Conservation (phyloP, 371 early-diverging fungal species). For the Caulochytrium protostelioides region DNA sequence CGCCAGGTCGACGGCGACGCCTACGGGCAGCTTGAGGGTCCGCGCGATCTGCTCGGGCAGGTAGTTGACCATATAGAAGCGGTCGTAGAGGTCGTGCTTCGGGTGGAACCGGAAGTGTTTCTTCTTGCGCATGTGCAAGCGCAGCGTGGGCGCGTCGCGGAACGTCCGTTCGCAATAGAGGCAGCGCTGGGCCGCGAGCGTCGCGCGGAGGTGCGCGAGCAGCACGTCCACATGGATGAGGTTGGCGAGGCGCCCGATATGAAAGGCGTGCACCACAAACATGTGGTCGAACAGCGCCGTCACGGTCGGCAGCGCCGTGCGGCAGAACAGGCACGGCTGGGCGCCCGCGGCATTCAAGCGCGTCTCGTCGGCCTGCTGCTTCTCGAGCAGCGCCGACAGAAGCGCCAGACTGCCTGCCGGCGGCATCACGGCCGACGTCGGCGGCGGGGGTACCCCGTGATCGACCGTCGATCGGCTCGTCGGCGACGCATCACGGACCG, state of each 20-base stretch:
- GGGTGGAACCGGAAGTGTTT: constrained; percentile 81
- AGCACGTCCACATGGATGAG: constrained; percentile 70
- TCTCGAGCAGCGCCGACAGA: too few species aligned
- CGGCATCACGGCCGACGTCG: too few species aligned
- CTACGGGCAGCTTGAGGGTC: constrained; percentile 51
- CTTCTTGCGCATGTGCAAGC: constrained; percentile 96
- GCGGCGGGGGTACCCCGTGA: too few species aligned
- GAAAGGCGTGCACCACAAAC: constrained; percentile 77
- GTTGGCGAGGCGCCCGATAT: constrained; percentile 82
- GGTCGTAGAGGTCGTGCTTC: constrained; percentile 67
- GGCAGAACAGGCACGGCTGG: too few species aligned
- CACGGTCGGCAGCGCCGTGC: too few species aligned
- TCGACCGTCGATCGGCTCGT: too few species aligned
- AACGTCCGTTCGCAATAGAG: constrained; percentile 87
- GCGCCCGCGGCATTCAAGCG: too few species aligned
- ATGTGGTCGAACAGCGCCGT: constrained; percentile 68
- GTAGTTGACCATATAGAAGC: constrained; percentile 88
- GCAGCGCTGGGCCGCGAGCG: constrained; percentile 59
- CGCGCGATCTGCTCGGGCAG: constrained; percentile 80
- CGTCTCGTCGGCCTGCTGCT: too few species aligned
- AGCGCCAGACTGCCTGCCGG: too few species aligned
- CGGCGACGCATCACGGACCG: too few species aligned
- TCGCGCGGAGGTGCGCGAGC: constrained; percentile 48
- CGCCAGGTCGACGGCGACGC: too few species aligned
- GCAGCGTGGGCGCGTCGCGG: constrained; percentile 59